Evolutionary conservation across 2,329 filamentous ascomycete species (phyloP), one percentile per base, ranked within the genome.

Genomic region (Apiospora koreana): DNA sequence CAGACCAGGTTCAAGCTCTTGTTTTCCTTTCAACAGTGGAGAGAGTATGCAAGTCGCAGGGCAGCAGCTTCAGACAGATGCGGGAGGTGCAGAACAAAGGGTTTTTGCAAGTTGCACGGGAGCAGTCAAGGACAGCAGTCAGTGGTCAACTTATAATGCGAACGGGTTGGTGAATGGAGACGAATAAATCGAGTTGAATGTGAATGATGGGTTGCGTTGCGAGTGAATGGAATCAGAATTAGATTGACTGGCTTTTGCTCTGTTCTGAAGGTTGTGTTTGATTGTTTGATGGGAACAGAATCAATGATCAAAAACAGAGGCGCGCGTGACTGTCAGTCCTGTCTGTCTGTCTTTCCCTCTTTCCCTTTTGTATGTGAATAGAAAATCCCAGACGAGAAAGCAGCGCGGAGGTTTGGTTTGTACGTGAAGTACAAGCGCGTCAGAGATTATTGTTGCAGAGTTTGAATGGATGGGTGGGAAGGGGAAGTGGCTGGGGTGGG

Each of bases 101-200:
- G 21, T 62, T 62, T 42, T 62, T 62, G 54, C 54, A 67, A 46
- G 42, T 67, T 46, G 42, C 65, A 67, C 65, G 45, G 42, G 65
- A 67, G 65, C 65, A 67, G 65, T 67, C 65, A 67, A 67, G 25
- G 65, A 67, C 65, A 67, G 65, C 65, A 67, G 65, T 67, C 65
- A 67, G 42, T 35, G 42, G 42, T 46, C 65, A 67, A 67, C 65
- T 67, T 67, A 67, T 35, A 35, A 35, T 46, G 65, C 31, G 65
- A 67, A 46, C 21, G 31, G 38, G 21, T 62, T 35, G 54, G 28
- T 23, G 54, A 18, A 16, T n/a, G 54, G 54, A 62, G 54, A 62
- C 38, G 54, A 38, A 31, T 62, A 62, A 62, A 62, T 38, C 28
- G 54, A 62, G 54, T 38, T 62, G 54, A 62, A 43, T 43, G 54